A percentile compares a stretch with the other conserved stretches of the same genome.
phyloP scores from a whole-genome alignment of 2,329 filamentous ascomycete species.

The Talaromyces sp. region DNA sequence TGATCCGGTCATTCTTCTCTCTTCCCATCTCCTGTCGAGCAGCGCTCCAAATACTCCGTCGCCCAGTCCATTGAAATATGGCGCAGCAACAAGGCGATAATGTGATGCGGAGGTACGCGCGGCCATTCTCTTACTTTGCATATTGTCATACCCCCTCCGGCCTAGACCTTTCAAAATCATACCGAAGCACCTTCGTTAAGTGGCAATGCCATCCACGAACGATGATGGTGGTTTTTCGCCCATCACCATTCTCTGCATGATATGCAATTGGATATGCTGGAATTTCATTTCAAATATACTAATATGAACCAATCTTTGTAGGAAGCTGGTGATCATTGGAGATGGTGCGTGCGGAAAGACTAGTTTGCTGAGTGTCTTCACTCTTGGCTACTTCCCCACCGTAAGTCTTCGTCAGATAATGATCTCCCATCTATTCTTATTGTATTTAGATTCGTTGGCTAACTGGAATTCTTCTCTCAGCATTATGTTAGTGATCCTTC shows the following conservation, averaged over 20 bases:
- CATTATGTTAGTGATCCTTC: constrained; percentile 46
- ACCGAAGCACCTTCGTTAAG: constrained; percentile 1
- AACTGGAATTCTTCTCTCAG: constrained; percentile 28
- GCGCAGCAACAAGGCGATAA: constrained; percentile 45
- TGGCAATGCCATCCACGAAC: not conserved
- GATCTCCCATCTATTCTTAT: not conserved
- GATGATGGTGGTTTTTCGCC: not conserved
- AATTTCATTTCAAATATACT: constrained; percentile 10
- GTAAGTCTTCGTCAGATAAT: constrained; percentile 60
- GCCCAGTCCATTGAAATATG: constrained; percentile 31
- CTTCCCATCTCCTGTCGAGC: constrained; percentile 4
- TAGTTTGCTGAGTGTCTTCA: constrained; percentile 95
- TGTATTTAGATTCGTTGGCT: constrained; percentile 26
- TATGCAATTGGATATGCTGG: not conserved
- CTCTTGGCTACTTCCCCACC: constrained; percentile 94
- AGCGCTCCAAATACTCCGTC: not conserved
- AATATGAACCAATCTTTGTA: constrained; percentile 43
- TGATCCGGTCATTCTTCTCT: constrained; percentile 15
- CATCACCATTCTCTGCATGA: not conserved
- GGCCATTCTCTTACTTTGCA: constrained; percentile 6
- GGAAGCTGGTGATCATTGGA: constrained; percentile 95
- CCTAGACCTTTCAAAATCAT: constrained; percentile 7
- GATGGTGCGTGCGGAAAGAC: constrained; percentile 99
- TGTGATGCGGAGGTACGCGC: constrained; percentile 60
- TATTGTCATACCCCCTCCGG: constrained; percentile 10